Conservation (phyloP, 805 yeast species). For the Wickerhamiella cacticola region DNA sequence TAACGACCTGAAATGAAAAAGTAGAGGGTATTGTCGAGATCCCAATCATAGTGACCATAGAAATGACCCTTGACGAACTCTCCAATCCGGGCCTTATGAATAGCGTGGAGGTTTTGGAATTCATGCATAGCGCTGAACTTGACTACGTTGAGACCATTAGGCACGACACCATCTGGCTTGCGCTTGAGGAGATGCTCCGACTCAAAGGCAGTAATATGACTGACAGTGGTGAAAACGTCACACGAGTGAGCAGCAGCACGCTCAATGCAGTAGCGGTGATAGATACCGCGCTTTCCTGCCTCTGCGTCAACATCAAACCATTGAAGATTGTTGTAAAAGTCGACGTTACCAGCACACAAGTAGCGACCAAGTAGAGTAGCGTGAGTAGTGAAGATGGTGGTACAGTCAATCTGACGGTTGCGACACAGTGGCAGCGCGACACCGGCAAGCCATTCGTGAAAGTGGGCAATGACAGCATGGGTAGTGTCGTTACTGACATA, state of each 20-base stretch:
- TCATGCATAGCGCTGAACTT: slow-evolving; percentile 97
- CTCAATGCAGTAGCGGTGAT: slow-evolving; percentile 93
- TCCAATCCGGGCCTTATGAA: slow-evolving; percentile 79
- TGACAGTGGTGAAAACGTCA: slow-evolving; percentile 94
- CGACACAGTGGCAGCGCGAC: slow-evolving; percentile 87
- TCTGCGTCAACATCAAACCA: slow-evolving; percentile 91
- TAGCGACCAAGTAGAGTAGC: slow-evolving; percentile 93
- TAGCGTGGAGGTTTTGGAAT: slow-evolving; percentile 90
- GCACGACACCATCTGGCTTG: slow-evolving; percentile 95
- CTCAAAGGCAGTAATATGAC: slow-evolving; percentile 95
- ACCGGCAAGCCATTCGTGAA: slow-evolving; percentile 98
- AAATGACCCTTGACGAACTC: slow-evolving; percentile 95
- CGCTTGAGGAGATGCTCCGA: slow-evolving; percentile 84
- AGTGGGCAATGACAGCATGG: slow-evolving; percentile 85
- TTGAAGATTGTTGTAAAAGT: slow-evolving; percentile 83
- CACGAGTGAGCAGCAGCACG: slow-evolving; percentile 92
- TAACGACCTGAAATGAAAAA: slow-evolving; percentile 96
- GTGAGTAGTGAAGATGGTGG: slow-evolving; percentile 94
- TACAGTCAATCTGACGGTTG: slow-evolving; percentile 81
- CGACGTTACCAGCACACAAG: slow-evolving; percentile 92
- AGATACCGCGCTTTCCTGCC: slow-evolving; percentile 95
- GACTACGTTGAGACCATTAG: slow-evolving; percentile 90
- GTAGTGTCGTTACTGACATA: slow-evolving; percentile 70
- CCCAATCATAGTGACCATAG: slow-evolving; percentile 92
- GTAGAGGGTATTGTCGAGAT: slow-evolving; percentile 83